Base-by-base conservation (phyloP, 306 rosid species). In the Cucurbita argyrosperma region DNA sequence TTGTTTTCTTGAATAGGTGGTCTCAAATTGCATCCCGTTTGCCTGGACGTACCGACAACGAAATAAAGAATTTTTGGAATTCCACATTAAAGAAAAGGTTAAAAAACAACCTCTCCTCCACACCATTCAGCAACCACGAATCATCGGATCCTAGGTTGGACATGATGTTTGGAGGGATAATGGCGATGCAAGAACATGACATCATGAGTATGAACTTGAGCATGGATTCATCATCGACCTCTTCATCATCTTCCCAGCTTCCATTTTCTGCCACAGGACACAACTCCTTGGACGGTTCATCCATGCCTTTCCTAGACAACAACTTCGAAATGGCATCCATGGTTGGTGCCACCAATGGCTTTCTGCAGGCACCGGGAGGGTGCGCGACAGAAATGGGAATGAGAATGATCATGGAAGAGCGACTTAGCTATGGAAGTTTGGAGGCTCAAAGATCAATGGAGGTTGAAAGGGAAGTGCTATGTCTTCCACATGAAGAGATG, bases 1-100 rank as follows among this genome's bases (percentile, higher is more conserved):
- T 10, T 49, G 16, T 47, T 68, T 10, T 70, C 21, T 26, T 39
- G 83, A 90, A 76, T 64, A 93, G 98, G 82, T 93, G 98, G 98
- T 93, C 98, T 76, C 98, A 93, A 65, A 93, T 93, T 52, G 98
- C 98, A 2, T 92, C 97, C 54, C 98, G 97, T 76, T 89, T 93
- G 30, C 98, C 98, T 0, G 98, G 98, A 75, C 86, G 98, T 23
- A 93, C 98, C 0, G 98, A 93, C 85, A 93, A 93, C 14, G 98
- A 93, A 75, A 93, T 93, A 7, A 93, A 93, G 86, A 93, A 93
- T 42, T 93, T 90, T 45, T 93, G 98, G 98, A 93, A 93, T 62
- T 93, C 98, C 7, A 89, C 98, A 0, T 35, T 93, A 42, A 93
- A 93, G 82, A 93, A 88, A 76, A 87, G 89, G 79, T 66, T 90